A percentile compares a stretch with the other conserved stretches of the same genome.
phyloP scores from a whole-genome alignment of 73 alveolate species.

The Symbiodinium natans region DNA sequence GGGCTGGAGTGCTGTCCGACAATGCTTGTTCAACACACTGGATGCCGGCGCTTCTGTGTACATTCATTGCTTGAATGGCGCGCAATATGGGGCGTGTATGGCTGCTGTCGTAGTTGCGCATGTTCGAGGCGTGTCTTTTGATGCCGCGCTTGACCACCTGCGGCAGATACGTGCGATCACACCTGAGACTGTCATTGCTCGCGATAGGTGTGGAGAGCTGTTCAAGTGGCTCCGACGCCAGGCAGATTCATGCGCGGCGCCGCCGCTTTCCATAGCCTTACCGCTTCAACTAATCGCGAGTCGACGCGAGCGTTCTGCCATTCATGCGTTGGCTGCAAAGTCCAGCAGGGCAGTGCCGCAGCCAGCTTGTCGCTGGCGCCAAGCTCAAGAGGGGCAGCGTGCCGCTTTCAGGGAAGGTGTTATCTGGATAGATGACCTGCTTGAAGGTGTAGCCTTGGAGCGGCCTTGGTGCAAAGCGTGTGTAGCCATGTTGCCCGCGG shows the following conservation, averaged over 20 bases:
- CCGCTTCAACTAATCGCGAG: background rate
- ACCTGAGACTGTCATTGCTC: background rate
- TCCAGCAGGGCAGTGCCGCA: background rate
- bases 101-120: background rate
- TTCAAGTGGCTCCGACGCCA: background rate
- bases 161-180: background rate
- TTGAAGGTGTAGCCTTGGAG: background rate
- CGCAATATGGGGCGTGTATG: background rate
- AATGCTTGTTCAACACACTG: background rate
- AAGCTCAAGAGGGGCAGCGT: background rate
- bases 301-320: background rate
- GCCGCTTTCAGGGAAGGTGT: background rate
- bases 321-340: background rate
- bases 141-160: background rate
- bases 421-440: background rate
- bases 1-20: background rate
- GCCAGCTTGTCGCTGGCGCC: constrained; percentile 15
- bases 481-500: background rate
- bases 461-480: constrained; percentile 1
- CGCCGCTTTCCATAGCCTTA: background rate
- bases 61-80: background rate
- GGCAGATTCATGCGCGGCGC: background rate
- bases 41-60: background rate
- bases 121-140: background rate
- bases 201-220: background rate